Base-by-base conservation (phyloP, 2,329 filamentous ascomycete genomes). In the Tetracladium maxilliforme region DNA sequence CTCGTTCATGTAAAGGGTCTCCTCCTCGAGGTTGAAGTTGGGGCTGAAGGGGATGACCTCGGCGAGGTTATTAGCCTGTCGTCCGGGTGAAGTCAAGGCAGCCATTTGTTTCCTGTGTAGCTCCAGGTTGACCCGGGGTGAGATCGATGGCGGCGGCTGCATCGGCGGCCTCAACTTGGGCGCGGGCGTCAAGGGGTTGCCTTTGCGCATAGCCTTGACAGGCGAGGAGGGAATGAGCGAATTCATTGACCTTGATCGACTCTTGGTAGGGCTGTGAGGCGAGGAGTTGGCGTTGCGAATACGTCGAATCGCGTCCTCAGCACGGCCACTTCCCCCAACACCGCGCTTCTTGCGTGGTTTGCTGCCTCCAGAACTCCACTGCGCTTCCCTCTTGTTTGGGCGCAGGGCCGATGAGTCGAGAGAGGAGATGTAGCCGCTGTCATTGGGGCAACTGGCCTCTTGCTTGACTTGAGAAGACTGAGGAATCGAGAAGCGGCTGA, bases 361-460 rank as follows among this genome's bases (percentile, higher is more conserved):
- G 38, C 84, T 79, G 26, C 74, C 67, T 41, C 92, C 84, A 1
- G 82, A 87, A 4, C 76, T 82, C 21, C 83, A 61, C 11, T 81
- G 60, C 29, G 70, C 61, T 10, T 56, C 57, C 31, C 68, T 60
- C 35, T 70, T 66, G 34, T 74, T 71, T 23, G 78, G 73, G 30
- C 87, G 70, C 46, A 82, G 67, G 10, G 67, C 83, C 0, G 90
- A 95, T 4, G 90, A 95, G 39, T 94, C 86, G 11, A 95, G 64
- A 0, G 86, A 94, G 2, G 90, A 95, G 46, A 92, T 93, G 51
- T 95, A 98, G 20, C 90, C 90, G 45, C 87, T 95, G 50, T 98
- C 90, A 42, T 80, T 82, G 78, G 76, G 16, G 69, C 68, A 40
- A 79, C 70, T 14, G 10, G 12, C 11, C 48, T 83, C 87, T 36